Conservation (phyloP, 768 basidiomycete genomes). For the Austroboletus festivus region DNA sequence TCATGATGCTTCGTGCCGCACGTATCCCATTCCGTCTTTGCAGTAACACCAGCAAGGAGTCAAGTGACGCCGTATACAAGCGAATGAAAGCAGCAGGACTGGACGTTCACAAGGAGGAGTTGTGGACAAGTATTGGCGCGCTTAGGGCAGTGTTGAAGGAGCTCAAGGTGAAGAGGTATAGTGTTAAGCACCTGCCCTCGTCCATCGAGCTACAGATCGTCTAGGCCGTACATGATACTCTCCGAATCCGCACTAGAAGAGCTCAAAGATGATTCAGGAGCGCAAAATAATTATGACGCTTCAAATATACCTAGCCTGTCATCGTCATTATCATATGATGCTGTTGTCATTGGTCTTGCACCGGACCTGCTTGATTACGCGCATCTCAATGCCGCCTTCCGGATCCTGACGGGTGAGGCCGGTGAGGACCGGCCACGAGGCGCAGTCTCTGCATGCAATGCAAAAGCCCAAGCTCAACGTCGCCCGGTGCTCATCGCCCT, state of each 20-base stretch:
- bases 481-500: slow-evolving; percentile 50
- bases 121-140: slow-evolving; percentile 66
- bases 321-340: slow-evolving; percentile 37
- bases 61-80: slow-evolving; percentile 40
- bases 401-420: slow-evolving; percentile 45
- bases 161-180: slow-evolving; percentile 41
- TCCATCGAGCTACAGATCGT: background rate
- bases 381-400: slow-evolving; percentile 62
- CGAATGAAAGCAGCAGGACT: slow-evolving; percentile 51
- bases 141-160: slow-evolving; percentile 45
- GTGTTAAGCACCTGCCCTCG: background rate
- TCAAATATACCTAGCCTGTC: background rate
- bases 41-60: slow-evolving; percentile 71
- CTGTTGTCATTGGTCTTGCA: slow-evolving; percentile 64
- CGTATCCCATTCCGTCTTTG: slow-evolving; percentile 51
- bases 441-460: background rate
- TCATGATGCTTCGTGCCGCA: slow-evolving; percentile 29
- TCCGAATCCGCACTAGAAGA: slow-evolving; percentile 48
- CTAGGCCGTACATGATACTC: slow-evolving; percentile 53
- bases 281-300: background rate
- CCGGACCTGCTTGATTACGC: slow-evolving; percentile 50
- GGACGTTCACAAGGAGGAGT: slow-evolving; percentile 39
- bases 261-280: slow-evolving; percentile 22
- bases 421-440: slow-evolving; percentile 26
- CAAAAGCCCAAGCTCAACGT: background rate